Evolutionary conservation across 345 rosid genomes (phyloP).

Genomic region (Brassica incana): DNA sequence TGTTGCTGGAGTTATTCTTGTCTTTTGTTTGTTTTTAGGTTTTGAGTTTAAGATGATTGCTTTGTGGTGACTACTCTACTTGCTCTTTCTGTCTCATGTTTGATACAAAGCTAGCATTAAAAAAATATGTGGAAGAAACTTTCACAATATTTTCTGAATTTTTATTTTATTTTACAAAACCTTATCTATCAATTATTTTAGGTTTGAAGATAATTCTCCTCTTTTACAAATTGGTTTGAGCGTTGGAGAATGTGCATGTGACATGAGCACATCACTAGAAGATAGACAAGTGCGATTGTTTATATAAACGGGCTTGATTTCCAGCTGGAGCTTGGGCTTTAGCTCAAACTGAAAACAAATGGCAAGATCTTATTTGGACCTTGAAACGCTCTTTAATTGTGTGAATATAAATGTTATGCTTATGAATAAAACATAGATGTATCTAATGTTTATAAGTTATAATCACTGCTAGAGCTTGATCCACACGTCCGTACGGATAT

Average conservation of each 20-base stretch:
- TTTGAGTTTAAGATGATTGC: constrained; percentile 33
- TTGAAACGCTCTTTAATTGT: not conserved
- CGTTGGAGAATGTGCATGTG: constrained; percentile 25
- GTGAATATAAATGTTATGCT: not conserved
- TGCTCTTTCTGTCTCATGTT: constrained; percentile 24
- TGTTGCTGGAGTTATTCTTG: not conserved
- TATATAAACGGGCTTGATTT: constrained; percentile 8
- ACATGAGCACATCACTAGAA: not conserved
- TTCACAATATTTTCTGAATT: not conserved
- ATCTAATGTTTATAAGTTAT: not conserved
- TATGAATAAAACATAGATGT: not conserved
- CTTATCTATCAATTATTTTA: not conserved
- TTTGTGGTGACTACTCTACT: constrained; percentile 33
- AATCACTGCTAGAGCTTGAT: no score
- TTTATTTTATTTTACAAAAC: not conserved
- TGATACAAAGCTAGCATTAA: constrained; percentile 9
- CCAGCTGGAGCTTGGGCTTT: constrained; percentile 2
- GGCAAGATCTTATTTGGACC: not conserved
- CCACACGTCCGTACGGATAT: no score
- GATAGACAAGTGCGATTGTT: not conserved
- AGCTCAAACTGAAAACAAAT: not conserved
- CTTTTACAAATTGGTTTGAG: not conserved
- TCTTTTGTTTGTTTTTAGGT: constrained; percentile 29
- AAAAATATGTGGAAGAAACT: constrained; percentile 25
- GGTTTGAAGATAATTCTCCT: constrained; percentile 10